These are phyloP conservation scores for Daldinia eschscholtzii DNA, from an alignment of 2,329 filamentous ascomycete genomes.

Conservation along the genomic window DNA sequence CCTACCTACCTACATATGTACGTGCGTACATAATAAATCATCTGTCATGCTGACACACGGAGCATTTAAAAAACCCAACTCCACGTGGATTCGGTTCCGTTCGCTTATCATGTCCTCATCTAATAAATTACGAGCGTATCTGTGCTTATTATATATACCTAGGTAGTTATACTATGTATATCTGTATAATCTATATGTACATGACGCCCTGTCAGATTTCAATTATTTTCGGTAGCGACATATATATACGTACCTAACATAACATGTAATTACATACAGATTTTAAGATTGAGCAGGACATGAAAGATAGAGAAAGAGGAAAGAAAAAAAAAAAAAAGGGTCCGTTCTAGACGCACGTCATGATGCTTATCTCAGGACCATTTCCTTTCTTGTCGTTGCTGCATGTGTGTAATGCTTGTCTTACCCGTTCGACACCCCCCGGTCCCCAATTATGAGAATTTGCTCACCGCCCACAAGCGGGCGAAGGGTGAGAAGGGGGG, in stretches of 20 bases:
- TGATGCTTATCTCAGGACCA: constrained; percentile 42
- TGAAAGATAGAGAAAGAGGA: neutral
- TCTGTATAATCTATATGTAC: constrained; percentile 12
- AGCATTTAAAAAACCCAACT: constrained; percentile 20
- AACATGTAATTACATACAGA: neutral
- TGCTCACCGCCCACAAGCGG: constrained; percentile 40
- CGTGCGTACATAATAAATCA: constrained; percentile 24
- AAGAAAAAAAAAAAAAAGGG: neutral
- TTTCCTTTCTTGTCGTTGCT: constrained; percentile 40
- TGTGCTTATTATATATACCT: neutral
- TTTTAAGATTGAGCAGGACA: neutral
- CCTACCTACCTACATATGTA: constrained; percentile 10
- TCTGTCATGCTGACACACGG: constrained; percentile 29
- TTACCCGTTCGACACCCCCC: constrained; percentile 41
- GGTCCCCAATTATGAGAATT: constrained; percentile 29
- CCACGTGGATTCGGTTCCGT: constrained; percentile 36
- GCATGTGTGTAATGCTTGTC: constrained; percentile 38
- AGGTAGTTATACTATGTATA: too few species aligned
- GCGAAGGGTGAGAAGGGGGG: constrained; percentile 30
- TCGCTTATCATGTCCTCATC: constrained; percentile 19
- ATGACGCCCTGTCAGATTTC: constrained; percentile 11
- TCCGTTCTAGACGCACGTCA: constrained; percentile 35
- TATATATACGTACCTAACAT: neutral
- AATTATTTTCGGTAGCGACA: constrained; percentile 7
- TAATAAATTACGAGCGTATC: constrained; percentile 17